These are phyloP conservation scores for Leishmania gerbilli DNA, from an alignment of 208 protist genomes.

Conservation along the genomic window DNA sequence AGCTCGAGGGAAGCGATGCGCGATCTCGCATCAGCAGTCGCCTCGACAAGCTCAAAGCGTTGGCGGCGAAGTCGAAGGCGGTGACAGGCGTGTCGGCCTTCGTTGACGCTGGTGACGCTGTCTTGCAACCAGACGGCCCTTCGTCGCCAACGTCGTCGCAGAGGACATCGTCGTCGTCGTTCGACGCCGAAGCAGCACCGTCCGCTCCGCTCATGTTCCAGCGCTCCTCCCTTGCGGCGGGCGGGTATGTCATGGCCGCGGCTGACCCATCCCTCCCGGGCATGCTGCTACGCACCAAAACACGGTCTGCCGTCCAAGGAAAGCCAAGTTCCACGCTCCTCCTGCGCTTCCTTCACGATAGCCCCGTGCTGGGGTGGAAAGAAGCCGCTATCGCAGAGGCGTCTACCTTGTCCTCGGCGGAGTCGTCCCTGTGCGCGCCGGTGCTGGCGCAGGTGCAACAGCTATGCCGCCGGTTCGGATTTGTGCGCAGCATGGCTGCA, in stretches of 20 bases:
- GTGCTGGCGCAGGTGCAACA: slow-evolving; percentile 42
- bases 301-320: slow-evolving; percentile 28
- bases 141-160: neutral
- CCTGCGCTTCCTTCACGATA: slow-evolving; percentile 44
- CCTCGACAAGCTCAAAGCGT: slow-evolving; percentile 59
- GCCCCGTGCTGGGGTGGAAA: slow-evolving; percentile 12
- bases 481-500: slow-evolving; percentile 55
- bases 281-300: slow-evolving; percentile 1
- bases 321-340: slow-evolving; percentile 85
- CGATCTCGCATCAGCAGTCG: slow-evolving; percentile 56
- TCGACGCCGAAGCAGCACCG: neutral
- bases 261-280: neutral
- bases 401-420: slow-evolving; percentile 18
- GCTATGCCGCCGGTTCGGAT: slow-evolving; percentile 55
- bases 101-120: no score
- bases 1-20: slow-evolving; percentile 61
- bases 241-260: slow-evolving; percentile 66
- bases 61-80: slow-evolving; percentile 16
- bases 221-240: slow-evolving; percentile 56
- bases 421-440: slow-evolving; percentile 15
- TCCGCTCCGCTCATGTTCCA: slow-evolving; percentile 68
- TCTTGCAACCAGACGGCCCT: neutral
- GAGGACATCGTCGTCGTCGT: neutral
- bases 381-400: slow-evolving; percentile 5
- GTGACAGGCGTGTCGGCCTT: neutral